Evolutionary conservation across 2,329 filamentous ascomycete species (phyloP), one percentile per base, ranked within the genome.

Genomic region (Aspergillus pseudotamarii): DNA sequence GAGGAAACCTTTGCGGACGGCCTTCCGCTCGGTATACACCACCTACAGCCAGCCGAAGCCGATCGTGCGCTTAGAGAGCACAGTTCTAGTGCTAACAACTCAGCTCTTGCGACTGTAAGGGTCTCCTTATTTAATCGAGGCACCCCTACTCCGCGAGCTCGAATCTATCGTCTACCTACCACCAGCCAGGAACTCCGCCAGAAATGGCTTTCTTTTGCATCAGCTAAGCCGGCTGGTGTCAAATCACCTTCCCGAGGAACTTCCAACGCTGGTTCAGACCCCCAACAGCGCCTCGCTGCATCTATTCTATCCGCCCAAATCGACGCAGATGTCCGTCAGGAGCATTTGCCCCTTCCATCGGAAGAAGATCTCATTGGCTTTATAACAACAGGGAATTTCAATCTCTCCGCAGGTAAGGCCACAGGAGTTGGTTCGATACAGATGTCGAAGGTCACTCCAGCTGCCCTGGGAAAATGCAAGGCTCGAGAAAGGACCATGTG

Each of bases 361-460:
- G 88, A 88, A 65, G 83, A 86, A 26, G 91, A 97, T 74, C 82
- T 98, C 14, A 86, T 98, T 57, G 95, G 95, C 0, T 99, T 96
- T 75, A 89, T 97, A 28, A 97, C 93, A 2, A 91, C 90, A 1
- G 95, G 94, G 0, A 90, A 91, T 57, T 97, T 90, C 75, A 93
- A 90, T 71, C 84, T 98, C 2, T 86, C 87, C 2, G 87, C 91
- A 67, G 95, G 94, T 0, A 86, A 85, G 68, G 91, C 90, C 0
- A 88, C 88, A 19, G 94, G 89, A 0, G 83, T 98, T 63, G 95
- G 91, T 0, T 89, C 86, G 57, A 73, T 98, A 30, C 81, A 87
- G 16, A 80, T 89, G 0, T 81, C 82, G 6, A 89, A 84, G 75
- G 83, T 91, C 1, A 54, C 58, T 65, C 21, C 23, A 55, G 34